Conservation (phyloP, 495 filamentous ascomycete genomes). For the Podospora tetraspora region DNA sequence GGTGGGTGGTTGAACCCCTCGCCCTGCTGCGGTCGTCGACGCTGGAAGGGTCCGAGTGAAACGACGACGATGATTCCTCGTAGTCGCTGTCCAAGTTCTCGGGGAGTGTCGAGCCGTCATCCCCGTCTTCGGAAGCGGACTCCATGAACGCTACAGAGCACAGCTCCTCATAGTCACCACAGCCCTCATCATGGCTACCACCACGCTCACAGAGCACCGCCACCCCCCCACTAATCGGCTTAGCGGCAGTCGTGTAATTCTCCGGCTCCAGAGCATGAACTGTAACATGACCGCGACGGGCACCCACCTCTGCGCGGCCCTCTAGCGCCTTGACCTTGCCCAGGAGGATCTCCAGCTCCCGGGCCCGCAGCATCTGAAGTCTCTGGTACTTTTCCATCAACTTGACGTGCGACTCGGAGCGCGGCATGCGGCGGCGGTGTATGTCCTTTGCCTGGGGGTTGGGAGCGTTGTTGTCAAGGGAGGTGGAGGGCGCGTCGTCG, state of each 20-base stretch:
- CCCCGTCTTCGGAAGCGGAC: neutral
- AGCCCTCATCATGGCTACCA: no score
- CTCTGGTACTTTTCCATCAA: conserved; percentile 31
- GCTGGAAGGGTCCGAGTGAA: neutral
- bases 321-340: conserved; percentile 30
- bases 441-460: neutral
- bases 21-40: no score
- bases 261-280: neutral
- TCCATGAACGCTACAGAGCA: neutral
- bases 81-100: neutral
- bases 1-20: no score
- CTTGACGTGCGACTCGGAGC: conserved; percentile 19
- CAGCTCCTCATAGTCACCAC: neutral
- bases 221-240: neutral
- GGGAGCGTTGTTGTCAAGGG: neutral
- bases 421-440: neutral
- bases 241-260: neutral
- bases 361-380: conserved; percentile 27
- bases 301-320: neutral
- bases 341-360: conserved; percentile 29
- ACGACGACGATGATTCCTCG: neutral
- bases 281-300: neutral
- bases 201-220: neutral
- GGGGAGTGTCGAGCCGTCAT: neutral
- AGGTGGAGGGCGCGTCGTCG: neutral